These are phyloP conservation scores for Lachnellula hyalina DNA, from an alignment of 2,329 filamentous ascomycete species.

Conservation along the genomic window DNA sequence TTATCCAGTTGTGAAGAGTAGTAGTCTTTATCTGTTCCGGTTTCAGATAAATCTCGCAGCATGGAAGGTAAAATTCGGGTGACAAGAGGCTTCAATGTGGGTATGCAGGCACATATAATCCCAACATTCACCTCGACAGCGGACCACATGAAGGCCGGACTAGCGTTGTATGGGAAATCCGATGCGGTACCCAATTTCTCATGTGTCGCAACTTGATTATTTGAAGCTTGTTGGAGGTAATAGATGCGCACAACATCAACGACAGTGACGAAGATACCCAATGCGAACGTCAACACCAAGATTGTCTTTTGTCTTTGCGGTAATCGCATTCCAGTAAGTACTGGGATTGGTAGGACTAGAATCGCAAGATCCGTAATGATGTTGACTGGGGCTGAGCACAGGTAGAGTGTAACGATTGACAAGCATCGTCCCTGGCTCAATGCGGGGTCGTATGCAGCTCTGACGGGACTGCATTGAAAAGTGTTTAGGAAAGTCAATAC, in stretches of 20 bases:
- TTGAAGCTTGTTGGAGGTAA: slow-evolving; percentile 61
- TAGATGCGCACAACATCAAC: slow-evolving; percentile 88
- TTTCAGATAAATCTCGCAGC: slow-evolving; percentile 20
- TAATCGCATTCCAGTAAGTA: slow-evolving; percentile 79
- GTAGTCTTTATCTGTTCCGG: slow-evolving; percentile 15
- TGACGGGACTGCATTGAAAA: slow-evolving; percentile 74
- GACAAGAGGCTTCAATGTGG: slow-evolving; percentile 81
- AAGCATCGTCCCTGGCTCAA: slow-evolving; percentile 38
- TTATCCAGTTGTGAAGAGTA: slow-evolving; percentile 13
- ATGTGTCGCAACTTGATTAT: background rate
- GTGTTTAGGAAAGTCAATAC: slow-evolving; percentile 82
- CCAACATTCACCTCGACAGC: slow-evolving; percentile 87
- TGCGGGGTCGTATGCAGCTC: slow-evolving; percentile 56
- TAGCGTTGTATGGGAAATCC: slow-evolving; percentile 68
- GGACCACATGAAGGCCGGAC: slow-evolving; percentile 88
- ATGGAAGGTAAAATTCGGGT: slow-evolving; percentile 37
- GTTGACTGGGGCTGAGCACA: slow-evolving; percentile 80
- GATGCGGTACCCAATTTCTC: slow-evolving; percentile 41
- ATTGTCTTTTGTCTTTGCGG: slow-evolving; percentile 84
- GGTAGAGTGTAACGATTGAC: slow-evolving; percentile 51
- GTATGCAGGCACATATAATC: slow-evolving; percentile 88
- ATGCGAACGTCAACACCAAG: slow-evolving; percentile 75
- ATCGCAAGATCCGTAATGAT: slow-evolving; percentile 88
- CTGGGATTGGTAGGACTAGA: slow-evolving; percentile 79
- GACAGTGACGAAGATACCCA: slow-evolving; percentile 81